Percentiles rank a stretch among this genome's conserved stretches.
Evolutionary conservation across 306 rosid genomes (phyloP).

Genomic region (Parietaria judaica): DNA sequence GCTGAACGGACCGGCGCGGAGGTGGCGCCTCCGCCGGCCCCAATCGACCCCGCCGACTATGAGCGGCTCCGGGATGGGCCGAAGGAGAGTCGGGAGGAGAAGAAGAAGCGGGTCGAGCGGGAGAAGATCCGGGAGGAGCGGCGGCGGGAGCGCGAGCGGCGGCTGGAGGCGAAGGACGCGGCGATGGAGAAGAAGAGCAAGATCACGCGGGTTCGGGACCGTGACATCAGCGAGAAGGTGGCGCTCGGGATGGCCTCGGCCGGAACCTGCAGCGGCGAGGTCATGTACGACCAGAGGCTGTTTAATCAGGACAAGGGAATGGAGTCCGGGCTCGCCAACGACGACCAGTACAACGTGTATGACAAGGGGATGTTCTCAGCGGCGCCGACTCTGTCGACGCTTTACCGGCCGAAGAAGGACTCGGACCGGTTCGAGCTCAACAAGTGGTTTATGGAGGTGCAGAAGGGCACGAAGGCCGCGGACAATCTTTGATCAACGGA

Average conservation of each 20-base stretch:
- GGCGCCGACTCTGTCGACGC: slow-evolving; percentile 74
- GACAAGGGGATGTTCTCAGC: slow-evolving; percentile 75
- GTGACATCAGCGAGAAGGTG: slow-evolving; percentile 90
- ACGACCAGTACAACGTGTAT: slow-evolving; percentile 90
- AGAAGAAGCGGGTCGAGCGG: slow-evolving; percentile 51
- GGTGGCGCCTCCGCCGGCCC: slow-evolving; percentile 23
- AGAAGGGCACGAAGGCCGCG: slow-evolving; percentile 75
- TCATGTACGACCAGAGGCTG: slow-evolving; percentile 83
- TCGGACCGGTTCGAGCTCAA: slow-evolving; percentile 55
- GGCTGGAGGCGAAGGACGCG: slow-evolving; percentile 84
- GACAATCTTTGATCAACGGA: no score
- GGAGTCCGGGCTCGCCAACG: slow-evolving; percentile 76
- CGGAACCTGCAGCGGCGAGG: slow-evolving; percentile 61
- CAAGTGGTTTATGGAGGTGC: slow-evolving; percentile 71
- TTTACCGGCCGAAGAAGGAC: slow-evolving; percentile 88
- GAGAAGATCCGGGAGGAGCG: slow-evolving; percentile 89
- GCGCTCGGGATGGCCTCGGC: slow-evolving; percentile 89
- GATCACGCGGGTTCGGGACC: slow-evolving; percentile 84
- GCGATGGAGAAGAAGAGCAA: slow-evolving; percentile 92
- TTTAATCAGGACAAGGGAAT: slow-evolving; percentile 95
- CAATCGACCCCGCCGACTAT: slow-evolving; percentile 41
- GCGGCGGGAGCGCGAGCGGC: slow-evolving; percentile 80
- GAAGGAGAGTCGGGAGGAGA: slow-evolving; percentile 60
- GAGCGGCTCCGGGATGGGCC: slow-evolving; percentile 39
- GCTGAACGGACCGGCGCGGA: slow-evolving; percentile 70